These are phyloP conservation scores for Phtheirospermum japonicum DNA, from an alignment of 257 asterid species.

Conservation along the genomic window DNA sequence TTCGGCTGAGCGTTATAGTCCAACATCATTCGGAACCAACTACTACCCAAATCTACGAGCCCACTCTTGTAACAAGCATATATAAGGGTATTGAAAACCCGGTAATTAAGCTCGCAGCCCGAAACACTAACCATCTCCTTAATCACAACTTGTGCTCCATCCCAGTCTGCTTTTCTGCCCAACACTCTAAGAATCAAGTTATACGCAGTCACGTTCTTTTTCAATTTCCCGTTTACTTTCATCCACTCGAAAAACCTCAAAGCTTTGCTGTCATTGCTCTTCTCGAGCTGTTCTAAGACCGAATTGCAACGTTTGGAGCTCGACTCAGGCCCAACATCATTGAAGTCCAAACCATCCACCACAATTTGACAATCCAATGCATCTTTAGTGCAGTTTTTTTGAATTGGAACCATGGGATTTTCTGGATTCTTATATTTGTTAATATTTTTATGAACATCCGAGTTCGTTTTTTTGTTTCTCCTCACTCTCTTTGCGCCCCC, in stretches of 20 bases:
- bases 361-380: slow-evolving; percentile 30
- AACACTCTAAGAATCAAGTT: slow-evolving; percentile 66
- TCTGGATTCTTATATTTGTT: slow-evolving; percentile 30
- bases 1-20: slow-evolving; percentile 61
- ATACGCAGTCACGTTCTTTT: slow-evolving; percentile 59
- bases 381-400: slow-evolving; percentile 22
- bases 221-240: slow-evolving; percentile 67
- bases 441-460: slow-evolving; percentile 26
- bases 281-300: slow-evolving; percentile 63
- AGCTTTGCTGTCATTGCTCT: slow-evolving; percentile 42
- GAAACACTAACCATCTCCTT: slow-evolving; percentile 58
- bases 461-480: slow-evolving; percentile 28
- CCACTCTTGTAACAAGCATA: slow-evolving; percentile 66
- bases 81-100: slow-evolving; percentile 69
- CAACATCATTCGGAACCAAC: slow-evolving; percentile 80
- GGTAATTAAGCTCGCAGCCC: slow-evolving; percentile 47
- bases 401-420: slow-evolving; percentile 17
- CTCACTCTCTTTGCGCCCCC: slow-evolving; percentile 31
- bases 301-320: slow-evolving; percentile 55
- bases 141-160: slow-evolving; percentile 54
- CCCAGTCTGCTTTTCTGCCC: slow-evolving; percentile 71
- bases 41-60: slow-evolving; percentile 51
- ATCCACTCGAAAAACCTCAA: slow-evolving; percentile 73
- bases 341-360: slow-evolving; percentile 31
- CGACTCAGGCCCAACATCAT: slow-evolving; percentile 31